A percentile compares a stretch with the other conserved stretches of the same genome.
Conservation (phyloP, 2,329 filamentous ascomycete genomes). For the Aureobasidium sp. region DNA sequence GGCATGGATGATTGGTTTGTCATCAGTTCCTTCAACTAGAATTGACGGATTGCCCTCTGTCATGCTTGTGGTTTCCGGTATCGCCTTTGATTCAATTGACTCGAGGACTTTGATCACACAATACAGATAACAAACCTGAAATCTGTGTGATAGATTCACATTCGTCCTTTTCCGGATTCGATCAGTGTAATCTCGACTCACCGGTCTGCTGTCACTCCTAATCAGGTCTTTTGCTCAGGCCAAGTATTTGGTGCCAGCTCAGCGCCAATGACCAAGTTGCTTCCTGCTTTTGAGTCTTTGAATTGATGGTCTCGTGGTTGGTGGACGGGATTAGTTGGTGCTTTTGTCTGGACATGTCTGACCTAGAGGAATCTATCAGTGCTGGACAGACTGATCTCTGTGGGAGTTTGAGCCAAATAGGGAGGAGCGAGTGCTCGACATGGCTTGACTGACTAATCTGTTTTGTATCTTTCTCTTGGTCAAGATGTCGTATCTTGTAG, state of each 20-base stretch:
- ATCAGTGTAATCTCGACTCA: neutral
- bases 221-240: neutral
- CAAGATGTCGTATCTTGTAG: no score
- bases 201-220: neutral
- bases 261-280: neutral
- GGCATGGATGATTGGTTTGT: neutral
- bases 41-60: neutral
- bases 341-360: neutral
- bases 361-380: neutral
- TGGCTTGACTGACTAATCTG: neutral
- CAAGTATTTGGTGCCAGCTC: neutral
- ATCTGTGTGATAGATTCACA: neutral
- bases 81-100: neutral
- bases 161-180: neutral
- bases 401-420: neutral
- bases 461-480: no score
- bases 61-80: neutral
- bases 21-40: neutral
- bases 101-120: no score
- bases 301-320: neutral
- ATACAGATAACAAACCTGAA: neutral
- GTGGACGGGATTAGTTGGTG: neutral
- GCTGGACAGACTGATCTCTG: neutral
- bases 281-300: neutral
- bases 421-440: neutral